Percentiles rank a stretch among this genome's conserved stretches.
These are phyloP conservation scores for Neurospora sp. DNA, from an alignment of 495 filamentous ascomycete species.

Conservation along the genomic window DNA sequence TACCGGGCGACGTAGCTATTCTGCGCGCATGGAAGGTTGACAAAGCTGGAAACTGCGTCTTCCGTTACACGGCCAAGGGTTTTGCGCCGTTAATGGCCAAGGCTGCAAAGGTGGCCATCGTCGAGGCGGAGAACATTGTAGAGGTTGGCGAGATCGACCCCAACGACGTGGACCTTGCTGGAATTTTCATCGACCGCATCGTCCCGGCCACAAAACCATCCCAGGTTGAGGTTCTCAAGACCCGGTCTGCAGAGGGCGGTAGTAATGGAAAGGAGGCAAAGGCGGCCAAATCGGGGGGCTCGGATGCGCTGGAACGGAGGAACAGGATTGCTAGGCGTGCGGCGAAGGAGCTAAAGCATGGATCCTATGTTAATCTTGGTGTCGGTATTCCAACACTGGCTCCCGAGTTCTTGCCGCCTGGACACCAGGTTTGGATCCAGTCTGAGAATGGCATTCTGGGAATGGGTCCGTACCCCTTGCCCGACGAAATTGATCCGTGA, in stretches of 20 bases:
- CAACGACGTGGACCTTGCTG: slow-evolving; percentile 48
- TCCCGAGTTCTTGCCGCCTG: slow-evolving; percentile 41
- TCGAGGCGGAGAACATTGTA: slow-evolving; percentile 61
- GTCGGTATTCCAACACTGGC: slow-evolving; percentile 57
- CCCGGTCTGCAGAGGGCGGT: slow-evolving; percentile 21
- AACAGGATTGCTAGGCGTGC: slow-evolving; percentile 50
- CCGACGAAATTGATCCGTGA: slow-evolving; percentile 42
- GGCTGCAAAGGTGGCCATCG: slow-evolving; percentile 51
- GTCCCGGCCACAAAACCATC: slow-evolving; percentile 46
- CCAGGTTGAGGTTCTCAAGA: slow-evolving; percentile 47
- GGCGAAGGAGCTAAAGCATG: slow-evolving; percentile 52
- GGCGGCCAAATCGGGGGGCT: slow-evolving; percentile 8
- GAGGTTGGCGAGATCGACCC: slow-evolving; percentile 48
- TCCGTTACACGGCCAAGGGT: slow-evolving; percentile 54
- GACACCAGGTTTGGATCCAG: slow-evolving; percentile 46
- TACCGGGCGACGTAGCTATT: slow-evolving; percentile 54
- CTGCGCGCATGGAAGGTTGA: slow-evolving; percentile 55
- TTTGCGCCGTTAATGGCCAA: slow-evolving; percentile 52
- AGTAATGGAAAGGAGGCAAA: slow-evolving; percentile 5
- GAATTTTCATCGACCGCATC: slow-evolving; percentile 55
- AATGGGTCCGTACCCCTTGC: slow-evolving; percentile 51
- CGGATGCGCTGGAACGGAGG: slow-evolving; percentile 29
- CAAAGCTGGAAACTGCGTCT: slow-evolving; percentile 52
- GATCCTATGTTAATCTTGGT: slow-evolving; percentile 58
- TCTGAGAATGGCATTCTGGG: slow-evolving; percentile 53